These are phyloP conservation scores for Solanum infundibuliforme DNA, from an alignment of 257 asterid genomes.

Conservation along the genomic window DNA sequence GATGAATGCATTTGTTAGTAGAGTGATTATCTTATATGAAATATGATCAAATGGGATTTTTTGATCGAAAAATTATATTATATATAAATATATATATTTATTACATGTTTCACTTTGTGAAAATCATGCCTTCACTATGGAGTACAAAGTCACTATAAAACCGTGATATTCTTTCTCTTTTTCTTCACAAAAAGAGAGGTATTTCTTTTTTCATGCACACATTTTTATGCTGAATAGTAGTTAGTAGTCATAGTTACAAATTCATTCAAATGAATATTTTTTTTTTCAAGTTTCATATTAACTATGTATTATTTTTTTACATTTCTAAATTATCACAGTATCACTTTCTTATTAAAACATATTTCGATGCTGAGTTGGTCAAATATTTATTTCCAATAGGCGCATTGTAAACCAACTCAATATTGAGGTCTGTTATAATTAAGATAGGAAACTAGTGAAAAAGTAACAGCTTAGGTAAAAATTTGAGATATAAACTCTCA, in stretches of 20 bases:
- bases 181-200: background rate
- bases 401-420: background rate
- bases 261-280: background rate
- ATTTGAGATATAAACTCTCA: background rate
- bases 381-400: background rate
- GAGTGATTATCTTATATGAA: background rate
- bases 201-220: background rate
- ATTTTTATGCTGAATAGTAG: background rate
- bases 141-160: background rate
- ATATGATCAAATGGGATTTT: background rate
- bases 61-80: background rate
- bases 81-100: background rate
- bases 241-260: too few species aligned
- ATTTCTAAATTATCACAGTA: too few species aligned
- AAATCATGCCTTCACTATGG: background rate
- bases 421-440: too few species aligned
- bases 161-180: background rate
- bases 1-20: background rate
- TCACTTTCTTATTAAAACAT: too few species aligned
- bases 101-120: background rate
- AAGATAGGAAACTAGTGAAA: background rate
- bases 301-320: too few species aligned
- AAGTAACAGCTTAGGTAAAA: background rate
- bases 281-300: background rate
- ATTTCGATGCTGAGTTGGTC: fast-evolving